Base-by-base conservation (phyloP, 2,329 filamentous ascomycete species). In the Ophiostoma angusticollis region DNA sequence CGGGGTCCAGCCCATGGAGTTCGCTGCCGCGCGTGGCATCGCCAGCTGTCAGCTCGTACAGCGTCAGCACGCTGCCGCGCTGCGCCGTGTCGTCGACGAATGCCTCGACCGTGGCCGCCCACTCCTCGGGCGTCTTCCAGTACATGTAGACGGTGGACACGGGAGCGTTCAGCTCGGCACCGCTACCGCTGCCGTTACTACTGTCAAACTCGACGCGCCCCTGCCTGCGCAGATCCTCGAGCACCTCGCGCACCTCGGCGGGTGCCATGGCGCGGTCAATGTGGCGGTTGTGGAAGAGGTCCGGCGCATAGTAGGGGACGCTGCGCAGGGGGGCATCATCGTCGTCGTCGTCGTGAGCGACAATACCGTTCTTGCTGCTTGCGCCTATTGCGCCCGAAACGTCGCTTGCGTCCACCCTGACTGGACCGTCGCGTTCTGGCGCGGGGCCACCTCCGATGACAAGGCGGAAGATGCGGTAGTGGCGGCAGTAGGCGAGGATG, bases 21-120 rank as follows among this genome's bases (percentile, higher is more conserved):
- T 93, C 85, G 49, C 79, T 74, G 2, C 73, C 76, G 42, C 66
- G 60, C 2, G 83, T 85, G 22, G 70, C 80, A 53, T 96, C 89
- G n/a, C 89, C 84, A 58, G 95, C 78, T 2, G 76, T 71, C 52
- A 98, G 63, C 63, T 98, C 91, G 59, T 95, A 96, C 18, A 98
- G 66, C 41, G 91, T 98, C 54, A 98, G 60, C 40, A 98, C 89
- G 11, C 72, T 76, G 18, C 84, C 84, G 65, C 82, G 89, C 67
- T 95, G 87, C 4, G 77, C 91, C 44, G 86, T 94, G 45, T 77
- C 75, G 22, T 96, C 87, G 32, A 86, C 80, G 78, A 85, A 96
- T 31, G 66, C 72, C 57, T 81, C 80, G 30, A 96, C 63, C 43
- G 78, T 55, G 24, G 69, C 73, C 2, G 86, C 91, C 89, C 91